These are phyloP conservation scores for Scopulariopsis brevicaulis DNA, from an alignment of 2,329 filamentous ascomycete species.

Conservation along the genomic window DNA sequence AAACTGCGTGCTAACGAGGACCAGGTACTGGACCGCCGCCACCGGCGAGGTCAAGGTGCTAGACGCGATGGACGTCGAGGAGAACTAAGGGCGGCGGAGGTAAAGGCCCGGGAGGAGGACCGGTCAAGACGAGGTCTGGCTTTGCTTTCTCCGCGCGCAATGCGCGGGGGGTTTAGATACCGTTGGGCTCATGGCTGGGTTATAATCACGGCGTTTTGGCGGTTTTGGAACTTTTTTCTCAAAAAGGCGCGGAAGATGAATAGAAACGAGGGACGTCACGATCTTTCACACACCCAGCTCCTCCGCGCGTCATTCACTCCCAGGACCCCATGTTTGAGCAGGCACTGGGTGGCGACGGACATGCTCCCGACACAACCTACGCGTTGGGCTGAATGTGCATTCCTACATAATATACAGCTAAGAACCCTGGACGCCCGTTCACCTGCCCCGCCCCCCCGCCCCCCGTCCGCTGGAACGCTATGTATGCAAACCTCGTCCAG, in stretches of 20 bases:
- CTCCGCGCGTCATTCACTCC: not conserved
- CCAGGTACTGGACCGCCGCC: conserved; percentile 51
- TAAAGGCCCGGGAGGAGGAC: not conserved
- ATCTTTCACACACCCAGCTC: not conserved
- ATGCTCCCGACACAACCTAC: not conserved
- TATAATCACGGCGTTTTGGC: not conserved
- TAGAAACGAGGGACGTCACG: not conserved
- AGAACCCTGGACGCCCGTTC: not conserved
- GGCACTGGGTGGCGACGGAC: too few relatives aligned
- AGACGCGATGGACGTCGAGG: conserved; percentile 18
- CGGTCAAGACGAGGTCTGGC: not conserved
- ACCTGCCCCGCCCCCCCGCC: not conserved
- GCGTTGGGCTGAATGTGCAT: not conserved
- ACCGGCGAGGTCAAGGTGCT: conserved; percentile 47
- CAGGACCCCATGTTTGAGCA: not conserved
- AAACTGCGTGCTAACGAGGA: conserved; percentile 9
- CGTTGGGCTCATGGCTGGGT: not conserved
- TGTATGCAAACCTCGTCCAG: conserved; percentile 1
- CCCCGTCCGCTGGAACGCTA: not conserved
- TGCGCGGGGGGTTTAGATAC: not conserved
- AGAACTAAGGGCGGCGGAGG: not conserved
- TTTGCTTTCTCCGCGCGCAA: not conserved
- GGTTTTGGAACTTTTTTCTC: not conserved
- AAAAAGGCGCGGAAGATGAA: not conserved
- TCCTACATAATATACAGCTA: not conserved